phyloP scores from a whole-genome alignment of 495 filamentous ascomycete species.

The Trichoderma parareesei region DNA sequence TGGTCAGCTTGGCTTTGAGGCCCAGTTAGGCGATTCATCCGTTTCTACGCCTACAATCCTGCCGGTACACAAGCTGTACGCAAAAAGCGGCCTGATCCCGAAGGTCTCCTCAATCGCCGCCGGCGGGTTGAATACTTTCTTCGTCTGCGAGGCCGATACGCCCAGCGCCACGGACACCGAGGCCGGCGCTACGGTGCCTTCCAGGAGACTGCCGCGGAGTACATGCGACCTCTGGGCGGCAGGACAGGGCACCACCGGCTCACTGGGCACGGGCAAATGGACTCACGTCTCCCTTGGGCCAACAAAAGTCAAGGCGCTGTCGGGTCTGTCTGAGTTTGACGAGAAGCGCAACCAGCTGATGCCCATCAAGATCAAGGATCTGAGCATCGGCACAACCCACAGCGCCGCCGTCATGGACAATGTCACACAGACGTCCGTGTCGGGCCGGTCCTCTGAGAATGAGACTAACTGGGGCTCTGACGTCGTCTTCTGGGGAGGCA shows the following conservation, averaged over 20 bases:
- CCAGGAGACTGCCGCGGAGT: constrained; percentile 27
- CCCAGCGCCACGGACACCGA: constrained; percentile 1
- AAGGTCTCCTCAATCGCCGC: constrained; percentile 68
- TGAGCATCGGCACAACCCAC: constrained; percentile 74
- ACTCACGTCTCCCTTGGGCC: constrained; percentile 74
- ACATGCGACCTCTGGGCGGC: constrained; percentile 72
- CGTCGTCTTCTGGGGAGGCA: constrained; percentile 87
- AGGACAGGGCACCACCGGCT: constrained; percentile 76
- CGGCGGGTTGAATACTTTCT: constrained; percentile 78
- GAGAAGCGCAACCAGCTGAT: constrained; percentile 55
- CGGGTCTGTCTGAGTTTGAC: constrained; percentile 76
- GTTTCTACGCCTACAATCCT: constrained; percentile 63
- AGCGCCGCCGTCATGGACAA: constrained; percentile 75
- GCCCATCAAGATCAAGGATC: constrained; percentile 66
- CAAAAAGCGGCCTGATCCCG: constrained; percentile 47
- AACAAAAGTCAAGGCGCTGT: constrained; percentile 75
- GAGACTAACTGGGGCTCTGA: constrained; percentile 80
- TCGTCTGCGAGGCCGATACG: constrained; percentile 68
- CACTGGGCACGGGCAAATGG: constrained; percentile 81
- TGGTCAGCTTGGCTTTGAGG: constrained; percentile 78
- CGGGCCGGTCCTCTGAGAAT: constrained; percentile 36
- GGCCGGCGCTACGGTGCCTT: constrained; percentile 4
- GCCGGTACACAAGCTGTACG: constrained; percentile 62
- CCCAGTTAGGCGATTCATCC: constrained; percentile 47
- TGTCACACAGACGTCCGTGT: constrained; percentile 52